Base-by-base conservation (phyloP, 2,329 filamentous ascomycete genomes). In the Pseudocercospora musae region DNA sequence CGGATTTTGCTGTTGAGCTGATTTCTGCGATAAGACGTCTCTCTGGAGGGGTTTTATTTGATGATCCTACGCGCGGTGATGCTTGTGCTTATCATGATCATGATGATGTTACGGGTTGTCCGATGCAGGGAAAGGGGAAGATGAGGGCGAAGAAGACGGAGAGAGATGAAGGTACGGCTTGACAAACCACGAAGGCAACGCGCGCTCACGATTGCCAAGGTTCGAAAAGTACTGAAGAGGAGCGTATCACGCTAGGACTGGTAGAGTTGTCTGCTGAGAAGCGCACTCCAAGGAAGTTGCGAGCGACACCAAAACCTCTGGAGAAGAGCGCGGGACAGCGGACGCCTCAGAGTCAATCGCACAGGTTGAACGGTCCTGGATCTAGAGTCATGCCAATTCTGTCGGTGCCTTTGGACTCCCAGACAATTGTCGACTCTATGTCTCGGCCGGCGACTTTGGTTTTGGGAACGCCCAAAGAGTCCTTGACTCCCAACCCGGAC, bases 1-100 rank as follows among this genome's bases (percentile, higher is more conserved):
- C 81, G 0, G 80, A 82, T 61, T 85, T 85, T 59, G 81, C 82
- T 10, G 72, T 85, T 37, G 82, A 84, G 54, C 77, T 85, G 59
- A 76, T 84, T 68, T 82, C 81, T 62, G 80, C 80, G 4, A 84
- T 85, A 67, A 78, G 80, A 57, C 68, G 71, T 20, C 79, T 80
- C 63, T 79, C 78, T 13, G 81, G 82, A 3, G 81, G 81, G 44
- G 75, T 81, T 58, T 72, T 84, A 3, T 82, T 84, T 65, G 78
- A 80, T 8, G 82, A 85, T 68, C 82, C 82, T 1, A 84, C 82
- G 2, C 73, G 74, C 13, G 73, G 72, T 9, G 75, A 80, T 63
- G 75, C 75, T 11, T 84, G 81, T 70, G 74, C 75, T 7, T 84
- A 81, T 66, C 82, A 84, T 66, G 81, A 84, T 66, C 82, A 84